Evolutionary conservation across 225 moss, liverwort and hornwort genomes (phyloP).

Genomic region (Lunularia cruciata): DNA sequence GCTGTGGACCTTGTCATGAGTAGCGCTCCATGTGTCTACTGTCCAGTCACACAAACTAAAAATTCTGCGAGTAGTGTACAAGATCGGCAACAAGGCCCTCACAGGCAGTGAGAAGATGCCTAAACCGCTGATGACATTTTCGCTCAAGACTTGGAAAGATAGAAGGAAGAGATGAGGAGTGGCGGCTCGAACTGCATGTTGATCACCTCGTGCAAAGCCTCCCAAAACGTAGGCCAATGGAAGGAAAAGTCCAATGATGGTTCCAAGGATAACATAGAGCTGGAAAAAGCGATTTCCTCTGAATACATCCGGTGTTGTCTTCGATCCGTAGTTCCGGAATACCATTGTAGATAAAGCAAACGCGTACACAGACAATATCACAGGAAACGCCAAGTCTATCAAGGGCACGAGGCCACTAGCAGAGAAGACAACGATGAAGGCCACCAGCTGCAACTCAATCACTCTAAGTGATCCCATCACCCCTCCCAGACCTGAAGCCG

Average conservation of each 20-base stretch:
- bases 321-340: slow-evolving; percentile 58
- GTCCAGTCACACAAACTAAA: slow-evolving; percentile 73
- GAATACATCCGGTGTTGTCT: slow-evolving; percentile 56
- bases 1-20: background rate
- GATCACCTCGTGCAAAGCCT: slow-evolving; percentile 84
- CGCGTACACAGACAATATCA: slow-evolving; percentile 48
- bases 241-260: slow-evolving; percentile 75
- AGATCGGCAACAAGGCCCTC: slow-evolving; percentile 68
- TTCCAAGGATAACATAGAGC: slow-evolving; percentile 67
- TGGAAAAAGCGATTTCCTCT: slow-evolving; percentile 76
- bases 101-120: slow-evolving; percentile 89
- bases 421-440: slow-evolving; percentile 87
- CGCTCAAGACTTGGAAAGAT: slow-evolving; percentile 85
- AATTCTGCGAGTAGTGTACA: slow-evolving; percentile 79
- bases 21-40: slow-evolving; percentile 35
- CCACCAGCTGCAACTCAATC: slow-evolving; percentile 85
- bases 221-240: slow-evolving; percentile 87
- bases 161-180: slow-evolving; percentile 86
- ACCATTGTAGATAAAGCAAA: slow-evolving; percentile 51
- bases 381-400: slow-evolving; percentile 63
- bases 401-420: slow-evolving; percentile 83
- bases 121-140: slow-evolving; percentile 75
- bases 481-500: slow-evolving; percentile 54
- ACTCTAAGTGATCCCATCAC: slow-evolving; percentile 88
- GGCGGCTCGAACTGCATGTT: slow-evolving; percentile 65